Base-by-base conservation (phyloP, 495 filamentous ascomycete genomes). In the Trichoderma orchidacearum region DNA sequence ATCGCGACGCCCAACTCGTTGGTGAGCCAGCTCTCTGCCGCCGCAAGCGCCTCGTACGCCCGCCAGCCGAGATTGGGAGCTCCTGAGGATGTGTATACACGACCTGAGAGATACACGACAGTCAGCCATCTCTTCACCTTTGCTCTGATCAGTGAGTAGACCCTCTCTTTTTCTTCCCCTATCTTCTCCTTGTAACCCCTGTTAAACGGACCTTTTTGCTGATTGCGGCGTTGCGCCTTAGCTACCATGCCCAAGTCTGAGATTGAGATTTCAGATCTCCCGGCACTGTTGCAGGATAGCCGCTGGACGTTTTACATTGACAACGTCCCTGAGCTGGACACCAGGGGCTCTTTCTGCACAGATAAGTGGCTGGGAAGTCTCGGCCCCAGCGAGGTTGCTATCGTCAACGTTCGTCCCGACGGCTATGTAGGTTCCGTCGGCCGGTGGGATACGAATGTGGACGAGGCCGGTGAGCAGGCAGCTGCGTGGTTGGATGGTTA, bases 261-360 rank as follows among this genome's bases (percentile, higher is more conserved):
- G 3, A 72, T 87, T 38, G 85, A 87, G 63, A 70, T 86, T 29
- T 66, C 72, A 5, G 80, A 86, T 59, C 68, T 89, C 1, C 83
- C 83, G 9, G 54, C 65, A 0, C 57, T 79, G 12, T 63, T 87
- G 45, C 74, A 79, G 57, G 67, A 76, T 28, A 83, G 80, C 63
- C 71, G 77, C n/a, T 87, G 84, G 83, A 83, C 80, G 0, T 75
- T 87, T 27, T 86, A 89, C 63, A 69, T 84, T 0, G 85, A 87
- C 58, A 68, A 84, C 63, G 62, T 71, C 32, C 72, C 72, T 30
- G 67, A 72, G 61, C 62, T 75, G 38, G 80, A 79, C 56, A 73
- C 70, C 5, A 69, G 73, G 7, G 67, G 74, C 38, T 63, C 71
- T 41, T 71, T 70, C 8, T 83, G 80, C 59, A 80, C 77, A 17